Percentiles rank a stretch among this genome's conserved stretches.
Evolutionary conservation across 1,139 yeast species (phyloP).

Genomic region (Citeromyces siamensis): DNA sequence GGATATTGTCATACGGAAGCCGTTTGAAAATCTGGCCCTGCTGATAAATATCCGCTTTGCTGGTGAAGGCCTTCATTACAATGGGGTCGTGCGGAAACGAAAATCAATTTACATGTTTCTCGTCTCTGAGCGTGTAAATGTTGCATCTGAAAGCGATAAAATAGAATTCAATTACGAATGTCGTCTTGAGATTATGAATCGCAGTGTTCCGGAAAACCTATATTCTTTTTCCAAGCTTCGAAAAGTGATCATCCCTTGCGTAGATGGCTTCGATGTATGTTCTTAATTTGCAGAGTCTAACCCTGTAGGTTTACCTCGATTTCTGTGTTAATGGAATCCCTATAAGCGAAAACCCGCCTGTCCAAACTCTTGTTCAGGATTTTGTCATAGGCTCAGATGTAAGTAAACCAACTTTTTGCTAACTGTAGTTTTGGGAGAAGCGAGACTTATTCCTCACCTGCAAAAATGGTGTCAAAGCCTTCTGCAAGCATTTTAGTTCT

Average conservation of each 20-base stretch:
- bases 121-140: no score
- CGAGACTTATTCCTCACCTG: background rate
- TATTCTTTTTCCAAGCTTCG: no score
- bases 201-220: background rate
- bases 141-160: background rate
- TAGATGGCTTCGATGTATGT: background rate
- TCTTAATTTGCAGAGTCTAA: background rate
- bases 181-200: background rate
- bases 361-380: background rate
- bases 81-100: no score
- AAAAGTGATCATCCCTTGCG: background rate
- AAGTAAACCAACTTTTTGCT: background rate
- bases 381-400: background rate
- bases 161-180: background rate
- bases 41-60: background rate
- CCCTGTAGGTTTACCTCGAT: background rate
- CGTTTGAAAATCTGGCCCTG: background rate
- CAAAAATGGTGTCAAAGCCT: background rate
- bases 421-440: slow-evolving; percentile 3
- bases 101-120: no score
- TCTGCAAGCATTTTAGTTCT: background rate
- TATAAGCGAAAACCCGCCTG: background rate
- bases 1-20: background rate
- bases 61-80: background rate
- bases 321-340: background rate